Evolutionary conservation across 2,329 filamentous ascomycete genomes (phyloP).

Genomic region (Colletotrichum magnum): DNA sequence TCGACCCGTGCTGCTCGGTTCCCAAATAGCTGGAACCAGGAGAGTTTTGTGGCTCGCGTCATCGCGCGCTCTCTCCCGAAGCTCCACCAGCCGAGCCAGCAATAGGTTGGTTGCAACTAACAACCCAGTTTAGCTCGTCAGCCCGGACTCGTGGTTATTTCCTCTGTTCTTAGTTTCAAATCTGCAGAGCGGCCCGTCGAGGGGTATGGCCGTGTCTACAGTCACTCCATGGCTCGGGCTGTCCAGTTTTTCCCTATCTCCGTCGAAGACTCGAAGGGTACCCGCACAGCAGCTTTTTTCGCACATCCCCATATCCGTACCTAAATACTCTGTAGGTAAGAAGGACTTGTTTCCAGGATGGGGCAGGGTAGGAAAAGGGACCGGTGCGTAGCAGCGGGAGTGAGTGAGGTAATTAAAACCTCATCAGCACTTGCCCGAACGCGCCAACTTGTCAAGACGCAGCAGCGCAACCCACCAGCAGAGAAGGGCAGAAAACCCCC

Average conservation of each 20-base stretch:
- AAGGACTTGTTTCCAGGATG: slow-evolving; percentile 10
- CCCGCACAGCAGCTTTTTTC: slow-evolving; percentile 1
- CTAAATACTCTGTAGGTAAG: neutral
- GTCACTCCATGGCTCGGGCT: slow-evolving; percentile 17
- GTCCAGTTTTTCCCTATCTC: slow-evolving; percentile 22
- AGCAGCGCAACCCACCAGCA: slow-evolving; percentile 27
- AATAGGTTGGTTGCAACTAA: neutral
- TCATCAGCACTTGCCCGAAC: slow-evolving; percentile 35
- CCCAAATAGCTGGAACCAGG: slow-evolving; percentile 41
- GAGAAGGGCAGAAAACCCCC: slow-evolving; percentile 3
- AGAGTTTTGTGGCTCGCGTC: slow-evolving; percentile 43
- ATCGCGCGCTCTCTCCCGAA: slow-evolving; percentile 39
- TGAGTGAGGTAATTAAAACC: slow-evolving; percentile 33
- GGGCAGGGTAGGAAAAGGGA: neutral
- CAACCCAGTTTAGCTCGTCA: slow-evolving; percentile 9
- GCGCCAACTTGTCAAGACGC: slow-evolving; percentile 37
- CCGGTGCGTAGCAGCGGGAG: slow-evolving; percentile 6
- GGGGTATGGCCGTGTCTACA: neutral
- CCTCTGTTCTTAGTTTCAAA: slow-evolving; percentile 27
- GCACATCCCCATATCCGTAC: neutral
- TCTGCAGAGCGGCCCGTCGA: slow-evolving; percentile 35
- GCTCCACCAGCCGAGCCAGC: slow-evolving; percentile 37
- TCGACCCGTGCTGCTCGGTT: slow-evolving; percentile 34
- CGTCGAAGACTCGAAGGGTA: slow-evolving; percentile 33
- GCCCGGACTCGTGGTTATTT: slow-evolving; percentile 8